Evolutionary conservation across 1,284 basidiomycete species (phyloP).

Genomic region (Moesziomyces globuligerus): DNA sequence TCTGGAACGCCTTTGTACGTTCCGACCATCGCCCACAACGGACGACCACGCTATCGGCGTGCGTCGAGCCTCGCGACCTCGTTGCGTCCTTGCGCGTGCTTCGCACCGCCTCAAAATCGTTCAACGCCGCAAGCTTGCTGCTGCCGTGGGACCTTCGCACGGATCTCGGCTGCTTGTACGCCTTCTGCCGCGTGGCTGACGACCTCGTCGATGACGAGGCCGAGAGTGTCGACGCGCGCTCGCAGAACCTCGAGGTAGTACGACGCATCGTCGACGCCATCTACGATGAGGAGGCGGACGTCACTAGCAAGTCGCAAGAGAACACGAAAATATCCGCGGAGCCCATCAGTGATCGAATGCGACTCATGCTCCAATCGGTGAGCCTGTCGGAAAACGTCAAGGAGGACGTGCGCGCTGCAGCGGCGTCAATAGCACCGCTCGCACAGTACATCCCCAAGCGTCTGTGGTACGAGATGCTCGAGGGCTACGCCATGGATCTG

Average conservation of each 20-base stretch:
- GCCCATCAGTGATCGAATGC: constrained; percentile 21
- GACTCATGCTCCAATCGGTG: constrained; percentile 11
- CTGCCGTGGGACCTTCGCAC: constrained; percentile 61
- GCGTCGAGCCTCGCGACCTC: constrained; percentile 33
- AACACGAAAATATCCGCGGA: not conserved
- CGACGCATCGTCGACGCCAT: constrained; percentile 34
- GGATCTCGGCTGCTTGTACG: constrained; percentile 58
- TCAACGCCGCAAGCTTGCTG: constrained; percentile 52
- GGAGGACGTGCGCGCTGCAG: constrained; percentile 37
- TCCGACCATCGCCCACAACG: constrained; percentile 11
- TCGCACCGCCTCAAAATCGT: constrained; percentile 24
- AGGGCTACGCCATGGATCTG: constrained; percentile 52
- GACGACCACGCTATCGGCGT: constrained; percentile 9
- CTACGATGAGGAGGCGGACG: constrained; percentile 10
- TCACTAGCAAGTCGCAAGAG: not conserved
- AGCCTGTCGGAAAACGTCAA: constrained; percentile 16
- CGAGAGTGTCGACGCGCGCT: constrained; percentile 24
- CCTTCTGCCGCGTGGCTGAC: constrained; percentile 57
- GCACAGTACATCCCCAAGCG: constrained; percentile 44
- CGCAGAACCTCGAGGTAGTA: constrained; percentile 27
- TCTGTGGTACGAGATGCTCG: constrained; percentile 58
- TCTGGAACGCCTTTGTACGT: constrained; percentile 51
- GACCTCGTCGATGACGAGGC: constrained; percentile 54
- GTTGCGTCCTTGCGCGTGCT: constrained; percentile 10
- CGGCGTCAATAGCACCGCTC: constrained; percentile 50